These are phyloP conservation scores for Colletotrichum sp. DNA, from an alignment of 2,329 filamentous ascomycete species.

Conservation along the genomic window DNA sequence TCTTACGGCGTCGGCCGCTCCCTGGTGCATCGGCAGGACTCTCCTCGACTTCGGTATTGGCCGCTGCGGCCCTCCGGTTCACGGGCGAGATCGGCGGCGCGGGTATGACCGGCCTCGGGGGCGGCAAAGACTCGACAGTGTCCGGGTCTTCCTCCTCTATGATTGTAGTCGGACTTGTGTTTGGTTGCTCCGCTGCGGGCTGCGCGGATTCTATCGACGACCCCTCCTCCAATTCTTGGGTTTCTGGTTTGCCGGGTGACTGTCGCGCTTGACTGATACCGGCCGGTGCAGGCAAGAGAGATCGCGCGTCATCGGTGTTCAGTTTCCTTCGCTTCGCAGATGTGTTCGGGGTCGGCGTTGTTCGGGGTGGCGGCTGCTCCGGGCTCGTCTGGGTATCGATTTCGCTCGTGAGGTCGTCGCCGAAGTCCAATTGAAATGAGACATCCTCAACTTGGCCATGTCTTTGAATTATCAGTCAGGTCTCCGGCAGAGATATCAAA, in stretches of 20 bases:
- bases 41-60: slow-evolving; percentile 53
- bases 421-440: slow-evolving; percentile 58
- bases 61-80: neutral
- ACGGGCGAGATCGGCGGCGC: slow-evolving; percentile 1
- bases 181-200: neutral
- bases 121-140: slow-evolving; percentile 10
- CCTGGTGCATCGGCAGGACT: slow-evolving; percentile 61
- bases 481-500: no score
- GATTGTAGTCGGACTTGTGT: slow-evolving; percentile 23
- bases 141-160: neutral
- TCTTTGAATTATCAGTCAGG: no score
- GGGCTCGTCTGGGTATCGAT: slow-evolving; percentile 9
- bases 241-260: slow-evolving; percentile 20
- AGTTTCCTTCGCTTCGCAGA: slow-evolving; percentile 53
- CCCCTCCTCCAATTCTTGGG: slow-evolving; percentile 33
- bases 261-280: slow-evolving; percentile 10
- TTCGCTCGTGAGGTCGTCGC: slow-evolving; percentile 23
- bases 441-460: slow-evolving; percentile 64
- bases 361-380: slow-evolving; percentile 9
- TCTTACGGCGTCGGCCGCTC: slow-evolving; percentile 53
- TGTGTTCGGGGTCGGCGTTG: slow-evolving; percentile 49
- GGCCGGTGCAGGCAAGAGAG: neutral
- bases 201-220: slow-evolving; percentile 30
- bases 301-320: slow-evolving; percentile 18
- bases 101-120: slow-evolving; percentile 2